Base-by-base conservation (phyloP, 116 monocot species). In the Dioscorea cayenensis region DNA sequence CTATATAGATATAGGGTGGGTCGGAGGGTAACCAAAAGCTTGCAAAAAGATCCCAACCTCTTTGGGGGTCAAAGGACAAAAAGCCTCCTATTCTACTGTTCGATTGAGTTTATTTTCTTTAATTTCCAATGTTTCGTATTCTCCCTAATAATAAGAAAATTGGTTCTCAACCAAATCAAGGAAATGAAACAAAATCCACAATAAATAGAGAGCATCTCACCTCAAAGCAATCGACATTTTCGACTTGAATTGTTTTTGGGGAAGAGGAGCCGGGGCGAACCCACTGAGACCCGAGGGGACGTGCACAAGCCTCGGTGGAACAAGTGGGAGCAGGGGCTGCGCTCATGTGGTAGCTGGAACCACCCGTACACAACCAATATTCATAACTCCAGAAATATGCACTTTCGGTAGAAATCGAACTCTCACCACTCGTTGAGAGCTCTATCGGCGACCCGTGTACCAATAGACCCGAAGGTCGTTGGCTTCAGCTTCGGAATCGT, bases 41-140 rank as follows among this genome's bases (percentile, higher is more conserved):
- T 29, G 80, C 73, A 96, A 71, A 72, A 96, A 96, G 29, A 90
- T 85, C 23, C 92, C 92, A 19, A 88, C 88, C 64, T 96, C 96
- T 76, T 84, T 87, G 3, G 96, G 96, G 60, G 92, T 96, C 67
- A 96, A 59, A 77, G 96, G 96, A 63, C 92, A n/a, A 96, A 74
- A 65, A 75, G 25, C 96, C 96, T 23, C 77, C 90, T 58, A 73
- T 68, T 84, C 92, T 87, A n/a, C 65, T 96, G 92, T 70, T 90
- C 86, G 7, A 84, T 90, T 51, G 96, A 87, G 71, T 92, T 92
- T 75, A 92, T 96, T 12, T 79, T 78, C 82, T 96, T 96, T 66
- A 82, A 20, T 72, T 88, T 96, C 96, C 96, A 96, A 70, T 96
- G 96, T 55, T 80, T 90, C 71, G 92, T 96, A 27, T 69, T 87